Percentiles rank a stretch among this genome's conserved stretches.
Evolutionary conservation across 2,329 filamentous ascomycete species (phyloP).

Genomic region (Trichoderma sp.): DNA sequence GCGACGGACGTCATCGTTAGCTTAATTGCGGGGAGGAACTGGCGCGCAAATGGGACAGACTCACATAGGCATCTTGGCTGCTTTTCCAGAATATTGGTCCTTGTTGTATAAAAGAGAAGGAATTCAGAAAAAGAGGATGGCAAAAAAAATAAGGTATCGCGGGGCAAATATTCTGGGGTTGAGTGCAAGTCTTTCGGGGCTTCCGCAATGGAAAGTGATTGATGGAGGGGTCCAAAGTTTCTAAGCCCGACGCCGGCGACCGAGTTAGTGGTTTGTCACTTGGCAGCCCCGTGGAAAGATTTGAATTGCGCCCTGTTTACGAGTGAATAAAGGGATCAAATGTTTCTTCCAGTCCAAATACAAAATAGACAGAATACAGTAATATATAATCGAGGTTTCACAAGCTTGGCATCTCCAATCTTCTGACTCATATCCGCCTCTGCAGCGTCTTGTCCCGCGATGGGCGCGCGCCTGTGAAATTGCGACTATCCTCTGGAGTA

Average conservation of each 20-base stretch:
- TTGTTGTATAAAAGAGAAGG: background rate
- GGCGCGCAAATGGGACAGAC: background rate
- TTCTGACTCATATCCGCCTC: background rate
- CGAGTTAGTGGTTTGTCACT: background rate
- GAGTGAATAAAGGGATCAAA: background rate
- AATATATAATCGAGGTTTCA: background rate
- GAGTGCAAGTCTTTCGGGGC: background rate
- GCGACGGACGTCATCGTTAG: background rate
- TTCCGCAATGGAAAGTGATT: background rate
- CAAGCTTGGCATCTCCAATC: background rate
- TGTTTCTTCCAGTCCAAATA: background rate
- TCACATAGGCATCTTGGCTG: slow-evolving; percentile 26
- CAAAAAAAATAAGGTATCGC: slow-evolving; percentile 1
- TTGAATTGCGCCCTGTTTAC: background rate
- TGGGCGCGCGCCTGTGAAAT: background rate
- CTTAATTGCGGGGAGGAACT: background rate
- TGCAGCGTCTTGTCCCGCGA: background rate
- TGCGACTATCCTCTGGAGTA: background rate
- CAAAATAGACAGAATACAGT: background rate
- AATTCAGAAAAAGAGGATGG: background rate
- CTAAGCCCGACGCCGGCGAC: slow-evolving; percentile 7
- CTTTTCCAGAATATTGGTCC: background rate
- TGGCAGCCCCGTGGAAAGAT: background rate
- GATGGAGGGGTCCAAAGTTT: slow-evolving; percentile 17
- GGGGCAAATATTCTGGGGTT: slow-evolving; percentile 9